Evolutionary conservation across 768 basidiomycete genomes (phyloP), one percentile per base, ranked within the genome.

Genomic region (Podaxis sp.): DNA sequence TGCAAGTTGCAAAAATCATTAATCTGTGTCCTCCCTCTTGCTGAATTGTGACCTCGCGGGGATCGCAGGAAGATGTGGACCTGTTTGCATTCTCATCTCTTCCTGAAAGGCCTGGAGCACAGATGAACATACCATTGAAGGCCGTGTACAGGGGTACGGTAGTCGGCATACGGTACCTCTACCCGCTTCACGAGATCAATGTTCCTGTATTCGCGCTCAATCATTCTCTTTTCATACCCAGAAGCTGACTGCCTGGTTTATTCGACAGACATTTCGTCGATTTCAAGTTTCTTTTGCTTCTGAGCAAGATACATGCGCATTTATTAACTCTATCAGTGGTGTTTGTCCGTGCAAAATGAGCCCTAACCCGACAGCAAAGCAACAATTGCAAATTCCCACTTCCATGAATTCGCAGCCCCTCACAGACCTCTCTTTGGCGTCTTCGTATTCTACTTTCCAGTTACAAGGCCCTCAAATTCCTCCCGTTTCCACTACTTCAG

Each of bases 281-380:
- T 90, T 93, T 66, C 90, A 93, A 69, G 79, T 91, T 28, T 85
- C 86, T 21, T 91, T 93, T 63, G 68, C 76, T 54, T 77, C 79
- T n/a, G 55, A 75, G 14, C 61, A 69, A 2, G 78, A 82, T 35
- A 82, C 85, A 0, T 68, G 74, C 1, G 79, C 83, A 63, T 88
- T 89, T 62, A 80, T 91, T 59, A 78, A 84, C 28, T 73, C 81
- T 4, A 85, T 92, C 66, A 80, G 81, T 50, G 74, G 79, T 4
- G 81, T 91, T 42, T 92, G 90, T 67, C 90, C 90, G 3, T 93
- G 90, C 77, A 88, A 86, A 70, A 74, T 81, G 38, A 89, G 83
- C 63, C 74, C 77, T 25, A 62, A 57, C 61, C 62, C 46, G 53
- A 11, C 48, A 62, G 27, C 61, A 37, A 38, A 28, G 21, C 37